Evolutionary conservation across 139 green algal species (phyloP).

Genomic region (Protoeuglena noctilucae): DNA sequence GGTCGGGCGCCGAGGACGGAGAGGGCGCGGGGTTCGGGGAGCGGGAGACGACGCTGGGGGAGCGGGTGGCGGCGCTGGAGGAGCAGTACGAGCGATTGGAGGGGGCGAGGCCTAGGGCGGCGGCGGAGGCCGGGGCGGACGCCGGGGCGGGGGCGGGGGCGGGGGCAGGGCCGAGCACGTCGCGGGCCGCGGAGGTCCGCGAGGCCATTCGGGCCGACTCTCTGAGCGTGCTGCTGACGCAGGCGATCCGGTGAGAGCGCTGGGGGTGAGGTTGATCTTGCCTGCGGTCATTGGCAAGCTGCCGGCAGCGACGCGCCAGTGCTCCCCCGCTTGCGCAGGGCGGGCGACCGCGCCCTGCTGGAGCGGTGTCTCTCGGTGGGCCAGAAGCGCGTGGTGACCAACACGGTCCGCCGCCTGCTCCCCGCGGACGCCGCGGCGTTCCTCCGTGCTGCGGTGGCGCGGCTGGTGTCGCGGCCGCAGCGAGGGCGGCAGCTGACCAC

Average conservation of each 20-base stretch:
- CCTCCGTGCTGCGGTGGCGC: conserved; percentile 29
- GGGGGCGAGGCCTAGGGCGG: neutral
- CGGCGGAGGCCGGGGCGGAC: neutral
- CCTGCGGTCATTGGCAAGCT: too few relatives aligned
- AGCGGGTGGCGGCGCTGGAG: conserved; percentile 28
- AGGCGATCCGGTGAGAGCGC: too few relatives aligned
- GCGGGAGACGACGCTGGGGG: conserved; percentile 10
- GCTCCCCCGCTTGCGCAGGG: too few relatives aligned
- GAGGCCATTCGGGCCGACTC: conserved; percentile 31
- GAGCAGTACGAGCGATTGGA: conserved; percentile 2
- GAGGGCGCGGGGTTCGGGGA: neutral
- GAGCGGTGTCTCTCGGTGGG: conserved; percentile 35
- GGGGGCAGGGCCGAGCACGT: neutral
- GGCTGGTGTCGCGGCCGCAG: conserved; percentile 30
- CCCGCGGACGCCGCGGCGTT: conserved; percentile 31
- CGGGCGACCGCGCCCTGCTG: conserved; percentile 18
- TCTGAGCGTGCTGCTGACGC: conserved; percentile 45
- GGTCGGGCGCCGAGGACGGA: neutral
- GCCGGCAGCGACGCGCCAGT: too few relatives aligned
- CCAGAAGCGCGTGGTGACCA: conserved; percentile 26
- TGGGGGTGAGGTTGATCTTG: too few relatives aligned
- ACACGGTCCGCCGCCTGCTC: conserved; percentile 39
- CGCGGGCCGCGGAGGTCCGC: conserved; percentile 1
- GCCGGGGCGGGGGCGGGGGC: neutral
- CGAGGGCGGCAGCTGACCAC: conserved; percentile 34